phyloP scores from a whole-genome alignment of 2,329 filamentous ascomycete genomes.

The Colletotrichum incanum region DNA sequence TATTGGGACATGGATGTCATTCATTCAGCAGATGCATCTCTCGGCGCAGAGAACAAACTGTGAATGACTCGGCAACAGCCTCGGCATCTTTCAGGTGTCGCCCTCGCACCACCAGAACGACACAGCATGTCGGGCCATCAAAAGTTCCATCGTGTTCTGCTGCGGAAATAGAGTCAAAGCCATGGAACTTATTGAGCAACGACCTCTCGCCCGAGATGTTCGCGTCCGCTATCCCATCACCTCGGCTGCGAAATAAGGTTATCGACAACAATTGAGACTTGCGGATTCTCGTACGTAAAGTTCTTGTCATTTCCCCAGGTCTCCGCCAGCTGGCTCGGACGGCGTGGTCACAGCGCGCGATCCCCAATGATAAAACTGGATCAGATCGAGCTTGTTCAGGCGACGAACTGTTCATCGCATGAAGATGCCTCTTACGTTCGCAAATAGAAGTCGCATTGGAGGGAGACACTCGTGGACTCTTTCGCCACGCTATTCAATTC shows the following conservation, averaged over 20 bases:
- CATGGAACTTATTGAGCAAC: background rate
- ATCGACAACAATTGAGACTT: constrained; percentile 14
- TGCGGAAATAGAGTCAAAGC: background rate
- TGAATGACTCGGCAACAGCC: constrained; percentile 29
- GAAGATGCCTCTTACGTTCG: background rate
- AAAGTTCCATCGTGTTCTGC: no score
- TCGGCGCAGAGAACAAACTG: background rate
- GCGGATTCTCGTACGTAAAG: constrained; percentile 38
- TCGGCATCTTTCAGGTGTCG: background rate
- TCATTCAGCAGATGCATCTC: background rate
- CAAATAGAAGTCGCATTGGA: constrained; percentile 7
- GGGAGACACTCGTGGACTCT: no score
- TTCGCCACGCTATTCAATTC: background rate
- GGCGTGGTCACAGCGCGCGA: constrained; percentile 12
- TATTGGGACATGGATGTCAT: background rate
- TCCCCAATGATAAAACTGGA: background rate
- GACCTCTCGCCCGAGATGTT: background rate
- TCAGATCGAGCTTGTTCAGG: constrained; percentile 21
- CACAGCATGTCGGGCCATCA: background rate
- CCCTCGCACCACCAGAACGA: background rate
- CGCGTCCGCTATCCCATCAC: background rate
- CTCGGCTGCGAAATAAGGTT: constrained; percentile 28
- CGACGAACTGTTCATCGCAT: background rate
- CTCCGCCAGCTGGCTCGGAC: background rate
- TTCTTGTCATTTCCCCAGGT: constrained; percentile 25